phyloP scores from a whole-genome alignment of 225 moss, liverwort and hornwort genomes.

The Ulota crispa region DNA sequence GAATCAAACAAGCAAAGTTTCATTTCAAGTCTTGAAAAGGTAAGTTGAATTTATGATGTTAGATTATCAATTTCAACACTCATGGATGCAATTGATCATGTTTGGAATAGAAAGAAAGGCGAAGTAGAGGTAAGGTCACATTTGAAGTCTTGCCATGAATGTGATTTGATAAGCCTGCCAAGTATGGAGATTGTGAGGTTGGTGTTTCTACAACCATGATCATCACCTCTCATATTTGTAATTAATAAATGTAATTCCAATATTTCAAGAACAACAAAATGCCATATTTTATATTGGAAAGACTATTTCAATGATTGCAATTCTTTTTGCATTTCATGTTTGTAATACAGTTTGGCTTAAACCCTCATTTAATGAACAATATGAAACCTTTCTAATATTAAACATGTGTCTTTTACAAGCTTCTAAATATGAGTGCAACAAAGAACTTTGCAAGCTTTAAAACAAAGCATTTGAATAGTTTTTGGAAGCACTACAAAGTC shows the following conservation, averaged over 20 bases:
- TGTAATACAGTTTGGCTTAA: background rate
- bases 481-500: background rate
- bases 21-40: conserved; percentile 38
- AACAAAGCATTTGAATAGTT: background rate
- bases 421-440: background rate
- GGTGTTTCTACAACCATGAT: background rate
- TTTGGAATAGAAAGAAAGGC: conserved; percentile 50
- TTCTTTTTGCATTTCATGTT: rapidly evolving
- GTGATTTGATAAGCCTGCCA: background rate
- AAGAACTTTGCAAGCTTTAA: background rate
- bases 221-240: background rate
- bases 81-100: conserved; percentile 60
- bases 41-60: conserved; percentile 5
- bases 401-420: background rate
- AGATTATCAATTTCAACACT: background rate
- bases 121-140: conserved; percentile 27
- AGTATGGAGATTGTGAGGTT: conserved; percentile 43
- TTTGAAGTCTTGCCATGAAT: conserved; percentile 22
- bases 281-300: rapidly evolving
- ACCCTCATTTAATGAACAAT: background rate
- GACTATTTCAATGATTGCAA: background rate
- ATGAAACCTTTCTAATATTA: background rate
- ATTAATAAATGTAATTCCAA: background rate
- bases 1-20: conserved; percentile 11
- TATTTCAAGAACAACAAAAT: background rate